Evolutionary conservation across 176 grass and related monocot genomes (phyloP).

Genomic region (Avena eriantha): DNA sequence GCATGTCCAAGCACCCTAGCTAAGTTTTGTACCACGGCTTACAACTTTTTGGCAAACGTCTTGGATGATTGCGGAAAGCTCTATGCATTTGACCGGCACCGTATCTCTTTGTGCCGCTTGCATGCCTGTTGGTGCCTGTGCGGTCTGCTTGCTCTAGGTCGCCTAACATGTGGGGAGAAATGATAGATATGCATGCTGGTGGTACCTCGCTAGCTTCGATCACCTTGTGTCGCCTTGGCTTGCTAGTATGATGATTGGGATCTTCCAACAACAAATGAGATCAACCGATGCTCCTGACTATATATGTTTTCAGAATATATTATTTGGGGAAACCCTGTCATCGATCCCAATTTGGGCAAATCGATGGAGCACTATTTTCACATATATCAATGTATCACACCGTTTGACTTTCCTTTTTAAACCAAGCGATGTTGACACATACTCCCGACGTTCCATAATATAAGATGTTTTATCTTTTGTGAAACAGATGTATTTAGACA

Average conservation of each 20-base stretch:
- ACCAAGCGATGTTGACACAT: background rate
- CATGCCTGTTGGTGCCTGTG: constrained; percentile 32
- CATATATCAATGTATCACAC: too few species aligned
- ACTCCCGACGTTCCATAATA: too few species aligned
- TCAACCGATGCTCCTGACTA: background rate
- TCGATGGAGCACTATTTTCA: background rate
- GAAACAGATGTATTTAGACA: too few species aligned
- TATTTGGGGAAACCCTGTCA: too few species aligned
- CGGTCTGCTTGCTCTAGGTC: constrained; percentile 3
- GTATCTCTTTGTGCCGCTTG: background rate
- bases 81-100: constrained; percentile 41
- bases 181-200: background rate
- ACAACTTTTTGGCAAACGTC: background rate
- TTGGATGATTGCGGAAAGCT: background rate
- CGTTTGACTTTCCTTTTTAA: constrained; percentile 15
- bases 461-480: too few species aligned
- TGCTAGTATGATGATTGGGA: constrained; percentile 44
- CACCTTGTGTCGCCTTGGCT: background rate
- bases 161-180: constrained; percentile 45
- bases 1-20: background rate
- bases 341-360: background rate
- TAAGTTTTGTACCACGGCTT: background rate
- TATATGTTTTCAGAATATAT: background rate
- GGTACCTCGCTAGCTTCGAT: background rate
- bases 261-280: background rate